phyloP scores from a whole-genome alignment of 805 yeast species.

The Starmerella vitae region DNA sequence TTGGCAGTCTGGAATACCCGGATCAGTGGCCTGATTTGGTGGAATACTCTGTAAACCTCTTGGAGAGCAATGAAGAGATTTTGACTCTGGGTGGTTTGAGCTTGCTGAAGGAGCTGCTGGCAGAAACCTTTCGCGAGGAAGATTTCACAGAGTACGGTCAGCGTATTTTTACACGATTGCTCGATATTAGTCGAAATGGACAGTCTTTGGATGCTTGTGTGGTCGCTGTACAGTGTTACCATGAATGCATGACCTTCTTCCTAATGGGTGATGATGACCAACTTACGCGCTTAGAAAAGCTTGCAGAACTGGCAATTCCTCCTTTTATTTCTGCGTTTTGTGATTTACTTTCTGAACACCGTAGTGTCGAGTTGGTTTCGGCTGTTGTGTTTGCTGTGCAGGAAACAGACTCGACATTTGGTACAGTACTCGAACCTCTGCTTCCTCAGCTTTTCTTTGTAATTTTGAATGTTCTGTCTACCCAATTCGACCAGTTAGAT shows the following conservation, averaged over 20 bases:
- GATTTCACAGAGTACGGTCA: conserved; percentile 65
- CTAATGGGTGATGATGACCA: conserved; percentile 24
- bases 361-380: conserved; percentile 7
- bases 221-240: conserved; percentile 26
- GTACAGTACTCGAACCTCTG: conserved; percentile 12
- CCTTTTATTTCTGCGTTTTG: conserved; percentile 14
- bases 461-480: conserved; percentile 4
- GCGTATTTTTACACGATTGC: conserved; percentile 17
- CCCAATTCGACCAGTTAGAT: background rate
- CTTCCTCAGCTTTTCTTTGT: conserved; percentile 15
- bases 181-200: conserved; percentile 1
- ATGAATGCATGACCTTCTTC: conserved; percentile 25
- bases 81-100: conserved; percentile 29
- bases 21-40: conserved; percentile 82
- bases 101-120: conserved; percentile 52
- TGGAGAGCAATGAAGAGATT: conserved; percentile 30
- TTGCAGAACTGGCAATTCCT: conserved; percentile 14
- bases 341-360: conserved; percentile 1
- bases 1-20: conserved; percentile 82
- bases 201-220: conserved; percentile 6
- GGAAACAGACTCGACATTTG: conserved; percentile 21
- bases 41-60: conserved; percentile 9
- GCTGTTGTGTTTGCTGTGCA: conserved; percentile 19
- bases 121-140: conserved; percentile 72
- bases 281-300: conserved; percentile 13